Evolutionary conservation across 305 asterid genomes (phyloP).

Genomic region (Solanum hybrid): DNA sequence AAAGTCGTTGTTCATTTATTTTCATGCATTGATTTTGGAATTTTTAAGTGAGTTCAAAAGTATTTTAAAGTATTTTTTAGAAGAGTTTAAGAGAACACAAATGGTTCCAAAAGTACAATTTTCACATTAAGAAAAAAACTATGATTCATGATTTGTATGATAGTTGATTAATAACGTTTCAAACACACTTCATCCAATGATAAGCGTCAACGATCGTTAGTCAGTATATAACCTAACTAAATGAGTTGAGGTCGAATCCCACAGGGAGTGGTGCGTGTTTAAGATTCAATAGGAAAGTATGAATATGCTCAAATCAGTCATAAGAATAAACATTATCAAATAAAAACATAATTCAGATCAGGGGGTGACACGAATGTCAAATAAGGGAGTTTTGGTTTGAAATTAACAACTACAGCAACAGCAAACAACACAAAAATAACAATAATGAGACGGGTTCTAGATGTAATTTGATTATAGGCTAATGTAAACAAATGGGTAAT

Average conservation of each 20-base stretch:
- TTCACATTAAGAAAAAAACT: background rate
- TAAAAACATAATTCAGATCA: background rate
- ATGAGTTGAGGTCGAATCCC: background rate
- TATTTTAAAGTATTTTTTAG: background rate
- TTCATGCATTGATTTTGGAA: too few species aligned
- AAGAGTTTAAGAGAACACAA: background rate
- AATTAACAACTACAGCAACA: background rate
- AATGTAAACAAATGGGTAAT: too few species aligned
- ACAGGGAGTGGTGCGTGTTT: background rate
- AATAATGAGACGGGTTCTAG: background rate
- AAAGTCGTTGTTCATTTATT: background rate
- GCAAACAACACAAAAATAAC: too few species aligned
- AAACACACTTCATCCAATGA: too few species aligned
- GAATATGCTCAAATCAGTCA: background rate
- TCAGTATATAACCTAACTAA: background rate
- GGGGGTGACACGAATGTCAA: background rate
- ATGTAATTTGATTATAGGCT: background rate
- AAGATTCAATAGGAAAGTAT: background rate
- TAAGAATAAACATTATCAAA: background rate
- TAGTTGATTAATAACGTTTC: background rate
- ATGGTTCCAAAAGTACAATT: background rate
- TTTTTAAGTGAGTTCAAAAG: background rate
- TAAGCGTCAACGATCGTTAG: background rate
- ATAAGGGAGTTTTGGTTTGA: background rate
- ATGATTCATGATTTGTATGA: background rate